These are phyloP conservation scores for Beauveria medogensis DNA, from an alignment of 2,329 filamentous ascomycete species.

Conservation along the genomic window DNA sequence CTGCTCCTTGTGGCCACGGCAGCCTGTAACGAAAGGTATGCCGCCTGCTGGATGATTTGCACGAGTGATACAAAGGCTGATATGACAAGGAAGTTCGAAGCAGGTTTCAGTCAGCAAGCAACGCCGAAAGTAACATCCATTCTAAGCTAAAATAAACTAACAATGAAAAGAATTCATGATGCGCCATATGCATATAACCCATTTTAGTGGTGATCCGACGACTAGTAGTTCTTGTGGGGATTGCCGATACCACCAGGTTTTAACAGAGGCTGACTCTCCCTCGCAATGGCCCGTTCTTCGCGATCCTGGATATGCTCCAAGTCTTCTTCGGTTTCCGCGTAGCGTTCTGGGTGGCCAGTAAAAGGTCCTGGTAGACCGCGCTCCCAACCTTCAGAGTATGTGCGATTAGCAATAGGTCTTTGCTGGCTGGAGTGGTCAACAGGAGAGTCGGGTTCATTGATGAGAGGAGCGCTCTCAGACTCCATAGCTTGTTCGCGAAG, in stretches of 20 bases:
- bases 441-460: constrained; percentile 22
- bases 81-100: not conserved
- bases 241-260: constrained; percentile 43
- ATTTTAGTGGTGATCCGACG: constrained; percentile 11
- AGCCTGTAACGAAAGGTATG: not conserved
- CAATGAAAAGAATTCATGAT: not conserved
- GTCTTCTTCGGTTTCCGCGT: constrained; percentile 44
- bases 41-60: not conserved
- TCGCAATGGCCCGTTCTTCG: constrained; percentile 41
- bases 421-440: constrained; percentile 20
- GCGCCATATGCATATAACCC: not conserved
- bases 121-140: not conserved
- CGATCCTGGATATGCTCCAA: constrained; percentile 41
- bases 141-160: constrained; percentile 1
- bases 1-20: not conserved
- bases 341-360: constrained; percentile 43
- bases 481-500: constrained; percentile 24
- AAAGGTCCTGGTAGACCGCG: constrained; percentile 43
- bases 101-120: not conserved
- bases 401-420: constrained; percentile 32
- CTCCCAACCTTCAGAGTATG: constrained; percentile 43
- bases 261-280: constrained; percentile 43
- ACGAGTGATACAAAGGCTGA: not conserved
- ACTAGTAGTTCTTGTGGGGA: constrained; percentile 32
- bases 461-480: constrained; percentile 14